Conservation (phyloP, 345 rosid genomes). For the Eucalyptus polyanthemos region DNA sequence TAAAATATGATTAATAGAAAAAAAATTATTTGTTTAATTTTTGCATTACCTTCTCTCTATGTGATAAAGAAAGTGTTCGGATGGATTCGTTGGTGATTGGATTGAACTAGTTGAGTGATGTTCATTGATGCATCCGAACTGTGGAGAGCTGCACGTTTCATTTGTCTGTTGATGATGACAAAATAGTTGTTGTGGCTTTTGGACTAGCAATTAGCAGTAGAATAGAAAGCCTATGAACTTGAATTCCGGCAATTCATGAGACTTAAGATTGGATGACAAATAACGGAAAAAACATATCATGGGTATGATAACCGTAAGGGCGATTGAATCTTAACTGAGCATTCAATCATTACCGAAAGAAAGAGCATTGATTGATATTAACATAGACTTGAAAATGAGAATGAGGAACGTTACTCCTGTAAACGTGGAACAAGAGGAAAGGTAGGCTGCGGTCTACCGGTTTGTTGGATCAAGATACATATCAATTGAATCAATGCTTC, state of each 20-base stretch:
- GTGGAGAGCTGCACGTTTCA: neutral
- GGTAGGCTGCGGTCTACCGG: neutral
- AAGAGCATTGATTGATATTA: neutral
- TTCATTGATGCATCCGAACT: neutral
- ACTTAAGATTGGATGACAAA: neutral
- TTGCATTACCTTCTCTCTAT: neutral
- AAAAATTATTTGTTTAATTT: neutral
- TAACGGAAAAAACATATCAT: neutral
- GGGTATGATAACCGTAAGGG: neutral
- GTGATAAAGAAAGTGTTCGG: neutral
- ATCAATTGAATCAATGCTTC: neutral
- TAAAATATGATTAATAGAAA: accelerated
- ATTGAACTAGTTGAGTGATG: neutral
- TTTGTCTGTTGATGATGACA: neutral
- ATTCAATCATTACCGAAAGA: neutral
- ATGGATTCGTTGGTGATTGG: neutral
- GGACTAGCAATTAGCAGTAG: neutral
- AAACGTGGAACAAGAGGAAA: neutral
- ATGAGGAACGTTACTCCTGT: neutral
- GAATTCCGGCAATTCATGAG: neutral
- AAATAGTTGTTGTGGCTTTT: neutral
- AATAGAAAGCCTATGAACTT: neutral
- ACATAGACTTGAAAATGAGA: neutral
- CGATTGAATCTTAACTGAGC: neutral
- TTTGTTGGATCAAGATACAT: neutral